Base-by-base conservation (phyloP, 148 eudicot species). In the Gaultheria prostrata region DNA sequence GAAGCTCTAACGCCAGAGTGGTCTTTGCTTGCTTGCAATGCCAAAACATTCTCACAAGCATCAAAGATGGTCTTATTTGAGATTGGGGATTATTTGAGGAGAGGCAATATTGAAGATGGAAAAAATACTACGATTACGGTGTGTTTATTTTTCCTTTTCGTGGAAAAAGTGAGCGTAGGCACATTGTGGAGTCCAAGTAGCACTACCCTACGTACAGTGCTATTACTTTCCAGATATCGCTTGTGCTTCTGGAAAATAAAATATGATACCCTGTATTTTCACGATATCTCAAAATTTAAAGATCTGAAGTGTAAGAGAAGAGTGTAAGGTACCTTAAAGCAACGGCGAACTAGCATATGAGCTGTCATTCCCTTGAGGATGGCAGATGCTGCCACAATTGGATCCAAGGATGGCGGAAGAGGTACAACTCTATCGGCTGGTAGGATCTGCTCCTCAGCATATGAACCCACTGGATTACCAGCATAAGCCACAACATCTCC, bases 401-500 rank as follows among this genome's bases (percentile, higher is more conserved):
- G 95, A 88, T 91, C 93, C 61, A 95, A 49, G 49, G 92, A 88
- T 71, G 95, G 78, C 80, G 98, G 98, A 51, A 93, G 89, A n/a
- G 98, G 91, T 65, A 95, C 91, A 21, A 90, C 98, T 84, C 85
- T 91, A 30, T 87, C 86, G 6, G 98, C 97, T 18, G 97, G 94
- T 85, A 95, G 94, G 76, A 95, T 93, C 85, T 95, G 98, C 84
- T 95, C 97, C 85, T 95, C 94, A 1, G 97, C 94, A 80, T 93
- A 95, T 71, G 97, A 86, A 63, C 98, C 98, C 92, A 94, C 87
- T 71, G 95, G 93, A 46, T 10, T 53, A 75, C 94, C 92, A 85
- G 89, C 94, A 90, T 93, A 95, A 73, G 92, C 98, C 82, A 95
- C 98, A 56, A 92, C 9, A 87, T 95, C 98, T 84, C 98, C 98